Conservation (phyloP, 208 protist species). For the Leishmania martiniquensis region DNA sequence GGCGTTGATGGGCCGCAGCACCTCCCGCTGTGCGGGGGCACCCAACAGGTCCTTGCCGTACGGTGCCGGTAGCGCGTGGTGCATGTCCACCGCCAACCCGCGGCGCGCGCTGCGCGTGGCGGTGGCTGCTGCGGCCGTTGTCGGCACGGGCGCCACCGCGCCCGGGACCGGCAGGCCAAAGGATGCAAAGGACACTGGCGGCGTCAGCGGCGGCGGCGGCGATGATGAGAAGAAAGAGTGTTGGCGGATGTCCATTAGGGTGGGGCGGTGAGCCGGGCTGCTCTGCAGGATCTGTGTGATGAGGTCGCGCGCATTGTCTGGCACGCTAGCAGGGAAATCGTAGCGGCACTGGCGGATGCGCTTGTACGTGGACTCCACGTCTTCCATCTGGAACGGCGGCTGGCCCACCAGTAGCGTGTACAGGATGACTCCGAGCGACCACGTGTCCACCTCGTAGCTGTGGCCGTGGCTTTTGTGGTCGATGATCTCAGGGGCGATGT, state of each 20-base stretch:
- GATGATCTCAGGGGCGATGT: conserved; percentile 96
- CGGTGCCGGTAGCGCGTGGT: conserved; percentile 13
- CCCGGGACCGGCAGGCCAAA: conserved; percentile 36
- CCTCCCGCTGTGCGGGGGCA: conserved; percentile 40
- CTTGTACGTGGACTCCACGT: conserved; percentile 97
- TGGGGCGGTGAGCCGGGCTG: conserved; percentile 83
- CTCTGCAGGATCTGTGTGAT: conserved; percentile 92
- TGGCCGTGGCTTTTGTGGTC: conserved; percentile 89
- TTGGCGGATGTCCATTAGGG: conserved; percentile 81
- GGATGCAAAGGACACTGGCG: conserved; percentile 57
- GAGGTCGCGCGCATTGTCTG: conserved; percentile 86
- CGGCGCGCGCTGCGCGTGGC: conserved; percentile 15
- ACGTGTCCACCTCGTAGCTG: conserved; percentile 98
- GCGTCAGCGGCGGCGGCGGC: conserved; percentile 47
- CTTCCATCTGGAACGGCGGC: conserved; percentile 98
- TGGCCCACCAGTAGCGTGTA: conserved; percentile 98
- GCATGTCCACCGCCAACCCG: conserved; percentile 18
- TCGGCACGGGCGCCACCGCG: conserved; percentile 11
- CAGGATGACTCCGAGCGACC: conserved; percentile 98
- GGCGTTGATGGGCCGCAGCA: conserved; percentile 52
- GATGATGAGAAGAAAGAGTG: conserved; percentile 88
- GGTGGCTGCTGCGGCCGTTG: conserved; percentile 1
- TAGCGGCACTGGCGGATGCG: conserved; percentile 95
- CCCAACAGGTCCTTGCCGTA: conserved; percentile 13
- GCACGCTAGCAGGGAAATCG: conserved; percentile 84